phyloP scores from a whole-genome alignment of 106 monocot genomes.

The Dendrobium catenatum region DNA sequence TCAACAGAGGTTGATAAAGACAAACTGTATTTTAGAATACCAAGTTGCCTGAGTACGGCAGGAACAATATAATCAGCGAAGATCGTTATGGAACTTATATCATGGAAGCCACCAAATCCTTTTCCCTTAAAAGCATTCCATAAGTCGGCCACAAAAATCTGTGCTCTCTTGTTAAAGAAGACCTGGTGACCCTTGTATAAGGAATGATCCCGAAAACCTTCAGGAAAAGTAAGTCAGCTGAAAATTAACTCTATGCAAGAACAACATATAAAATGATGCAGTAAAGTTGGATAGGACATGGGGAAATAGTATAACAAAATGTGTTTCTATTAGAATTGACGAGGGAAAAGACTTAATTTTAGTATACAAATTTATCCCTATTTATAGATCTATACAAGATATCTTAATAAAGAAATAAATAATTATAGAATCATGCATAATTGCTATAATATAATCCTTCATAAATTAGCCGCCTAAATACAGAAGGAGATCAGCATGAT shows the following conservation, averaged over 20 bases:
- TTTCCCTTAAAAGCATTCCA: constrained; percentile 97
- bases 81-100: constrained; percentile 76
- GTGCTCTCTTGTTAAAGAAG: constrained; percentile 92
- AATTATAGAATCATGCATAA: too few species aligned
- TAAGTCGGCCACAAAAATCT: constrained; percentile 89
- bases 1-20: constrained; percentile 48
- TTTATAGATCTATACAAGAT: too few species aligned
- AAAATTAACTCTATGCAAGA: not conserved
- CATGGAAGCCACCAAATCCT: constrained; percentile 71
- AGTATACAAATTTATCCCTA: too few species aligned
- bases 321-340: not conserved
- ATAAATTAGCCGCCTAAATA: too few species aligned
- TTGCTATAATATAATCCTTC: too few species aligned
- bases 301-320: not conserved
- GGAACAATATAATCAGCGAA: constrained; percentile 99
- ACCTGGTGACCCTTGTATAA: constrained; percentile 88
- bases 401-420: too few species aligned
- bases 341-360: too few species aligned
- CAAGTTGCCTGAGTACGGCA: constrained; percentile 80
- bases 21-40: constrained; percentile 67
- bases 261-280: not conserved
- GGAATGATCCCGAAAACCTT: constrained; percentile 95
- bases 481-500: too few species aligned
- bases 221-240: not conserved
- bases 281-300: not conserved